Evolutionary conservation across 495 filamentous ascomycete species (phyloP).

Genomic region (Pyrenula massariospora): DNA sequence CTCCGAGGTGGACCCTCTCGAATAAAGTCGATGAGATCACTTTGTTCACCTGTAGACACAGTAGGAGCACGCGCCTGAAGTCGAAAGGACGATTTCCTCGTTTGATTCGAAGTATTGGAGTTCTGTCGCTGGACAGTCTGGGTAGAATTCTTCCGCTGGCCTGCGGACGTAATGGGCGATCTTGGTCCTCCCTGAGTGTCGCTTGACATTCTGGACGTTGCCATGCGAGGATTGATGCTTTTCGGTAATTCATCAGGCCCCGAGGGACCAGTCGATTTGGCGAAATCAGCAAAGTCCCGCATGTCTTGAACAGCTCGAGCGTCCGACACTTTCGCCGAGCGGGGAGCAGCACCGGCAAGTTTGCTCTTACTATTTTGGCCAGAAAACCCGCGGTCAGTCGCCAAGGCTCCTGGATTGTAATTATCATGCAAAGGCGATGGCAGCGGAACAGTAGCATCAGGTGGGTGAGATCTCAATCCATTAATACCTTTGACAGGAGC

Average conservation of each 20-base stretch:
- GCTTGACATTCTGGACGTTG: background rate
- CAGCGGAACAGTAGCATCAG: background rate
- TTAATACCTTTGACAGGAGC: constrained; percentile 4
- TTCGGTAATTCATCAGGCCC: background rate
- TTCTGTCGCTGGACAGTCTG: constrained; percentile 5
- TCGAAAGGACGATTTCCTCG: constrained; percentile 21
- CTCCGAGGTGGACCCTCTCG: constrained; percentile 59
- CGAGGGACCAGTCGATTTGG: constrained; percentile 66
- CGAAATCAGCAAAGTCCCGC: constrained; percentile 74
- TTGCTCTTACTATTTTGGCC: background rate
- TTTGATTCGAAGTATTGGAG: constrained; percentile 11
- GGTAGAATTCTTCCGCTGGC: constrained; percentile 1
- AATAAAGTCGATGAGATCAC: constrained; percentile 90
- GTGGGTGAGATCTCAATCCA: constrained; percentile 12
- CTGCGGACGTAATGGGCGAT: background rate
- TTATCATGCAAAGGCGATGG: background rate
- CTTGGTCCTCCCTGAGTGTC: constrained; percentile 1
- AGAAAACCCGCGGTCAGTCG: background rate
- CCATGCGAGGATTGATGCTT: constrained; percentile 1
- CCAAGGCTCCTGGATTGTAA: background rate
- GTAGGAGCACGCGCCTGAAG: constrained; percentile 65
- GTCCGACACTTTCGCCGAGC: background rate
- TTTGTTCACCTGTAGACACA: constrained; percentile 48
- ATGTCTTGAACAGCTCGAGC: constrained; percentile 32
- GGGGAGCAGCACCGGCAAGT: background rate